A percentile compares a stretch with the other conserved stretches of the same genome.
phyloP scores from a whole-genome alignment of 768 basidiomycete genomes.

The Russula sp. region DNA sequence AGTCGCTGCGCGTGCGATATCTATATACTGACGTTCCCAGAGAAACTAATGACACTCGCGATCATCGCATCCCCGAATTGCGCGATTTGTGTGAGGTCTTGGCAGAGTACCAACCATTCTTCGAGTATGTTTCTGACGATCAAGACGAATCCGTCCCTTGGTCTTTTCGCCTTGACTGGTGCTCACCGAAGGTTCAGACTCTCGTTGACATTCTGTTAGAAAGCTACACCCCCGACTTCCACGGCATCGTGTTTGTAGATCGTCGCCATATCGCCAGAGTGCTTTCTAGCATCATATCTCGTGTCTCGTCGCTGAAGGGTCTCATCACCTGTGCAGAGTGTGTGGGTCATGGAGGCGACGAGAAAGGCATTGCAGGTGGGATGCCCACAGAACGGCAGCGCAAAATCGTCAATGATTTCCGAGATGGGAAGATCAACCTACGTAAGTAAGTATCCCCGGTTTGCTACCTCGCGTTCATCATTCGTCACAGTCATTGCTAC shows the following conservation, averaged over 20 bases:
- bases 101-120: constrained; percentile 37
- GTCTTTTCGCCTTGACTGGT: constrained; percentile 45
- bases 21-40: constrained; percentile 5
- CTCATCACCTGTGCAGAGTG: constrained; percentile 58
- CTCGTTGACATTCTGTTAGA: constrained; percentile 57
- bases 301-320: constrained; percentile 50
- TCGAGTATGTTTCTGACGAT: constrained; percentile 33
- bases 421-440: constrained; percentile 58
- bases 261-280: constrained; percentile 75
- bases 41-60: not conserved
- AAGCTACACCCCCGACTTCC: constrained; percentile 52
- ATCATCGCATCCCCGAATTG: constrained; percentile 9
- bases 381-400: constrained; percentile 51
- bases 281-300: constrained; percentile 58
- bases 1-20: constrained; percentile 24
- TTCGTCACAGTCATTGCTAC: constrained; percentile 61
- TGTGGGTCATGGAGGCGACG: constrained; percentile 53
- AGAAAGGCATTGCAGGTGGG: constrained; percentile 40
- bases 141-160: constrained; percentile 37
- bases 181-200: constrained; percentile 62
- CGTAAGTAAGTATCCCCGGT: constrained; percentile 39
- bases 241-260: constrained; percentile 83
- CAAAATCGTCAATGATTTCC: constrained; percentile 58
- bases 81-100: constrained; percentile 45
- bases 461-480: not conserved